Evolutionary conservation across 495 filamentous ascomycete species (phyloP), one percentile per base, ranked within the genome.

Genomic region (Penicillium pancosmium): DNA sequence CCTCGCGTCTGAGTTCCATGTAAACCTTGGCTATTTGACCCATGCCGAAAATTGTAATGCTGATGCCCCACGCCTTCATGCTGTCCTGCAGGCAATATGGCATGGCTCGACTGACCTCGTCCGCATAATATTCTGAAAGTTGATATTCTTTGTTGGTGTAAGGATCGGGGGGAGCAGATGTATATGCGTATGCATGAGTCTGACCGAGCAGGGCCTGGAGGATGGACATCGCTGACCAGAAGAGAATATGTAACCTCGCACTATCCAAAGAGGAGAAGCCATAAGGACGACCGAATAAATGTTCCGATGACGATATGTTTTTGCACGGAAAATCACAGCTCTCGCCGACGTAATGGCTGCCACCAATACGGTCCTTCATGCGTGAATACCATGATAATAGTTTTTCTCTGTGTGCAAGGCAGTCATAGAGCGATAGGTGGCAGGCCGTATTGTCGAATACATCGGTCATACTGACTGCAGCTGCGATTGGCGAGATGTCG

Each of bases 11-110:
- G 13, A 56, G 38, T 13, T 55, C 58, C 38, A 52, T 46, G n/a
- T 61, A 61, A 8, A 61, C 48, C 53, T 61, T 61, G 36, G 48
- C 48, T 4, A 48, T 50, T 10, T 50, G 52, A n/a, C 47, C 23
- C 36, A 61, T 23, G 5, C 46, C 33, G 36, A 61, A 61, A 18
- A 56, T 55, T 38, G 54, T 19, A 35, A 43, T 21, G 41, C 51
- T 27, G n/a, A 18, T 2, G 35, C 54, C 31, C 52, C 58, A 43
- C 34, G 52, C 25, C 25, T 56, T 56, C 19, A 35, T 36, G 13
- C 41, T 52, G 43, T 55, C 38, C 2, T 55, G 31, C 19, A 55
- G 23, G 23, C 54, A 61, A 25, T 52, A 61, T 10, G 58, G 53
- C 9, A 61, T 50, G 13, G 48, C 40, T 12, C 58, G 58, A 31